These are phyloP conservation scores for Penicillium digitatum DNA, from an alignment of 2,329 filamentous ascomycete genomes.

Conservation along the genomic window DNA sequence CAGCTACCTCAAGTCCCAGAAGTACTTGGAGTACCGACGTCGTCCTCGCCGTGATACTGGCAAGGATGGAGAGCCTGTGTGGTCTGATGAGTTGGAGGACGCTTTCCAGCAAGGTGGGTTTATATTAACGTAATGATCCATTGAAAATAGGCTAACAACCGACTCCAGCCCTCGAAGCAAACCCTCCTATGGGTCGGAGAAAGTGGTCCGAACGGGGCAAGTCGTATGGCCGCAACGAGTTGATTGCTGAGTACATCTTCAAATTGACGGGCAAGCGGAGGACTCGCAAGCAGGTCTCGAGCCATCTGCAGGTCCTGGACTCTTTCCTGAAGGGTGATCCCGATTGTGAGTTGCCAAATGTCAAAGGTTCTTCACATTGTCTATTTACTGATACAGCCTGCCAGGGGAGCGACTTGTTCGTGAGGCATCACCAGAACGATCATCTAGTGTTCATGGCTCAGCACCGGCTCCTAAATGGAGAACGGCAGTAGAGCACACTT, in stretches of 20 bases:
- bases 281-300: slow-evolving; percentile 59
- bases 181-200: slow-evolving; percentile 55
- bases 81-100: slow-evolving; percentile 47
- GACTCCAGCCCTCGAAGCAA: slow-evolving; percentile 49
- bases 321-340: slow-evolving; percentile 52
- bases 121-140: not conserved
- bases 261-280: slow-evolving; percentile 52
- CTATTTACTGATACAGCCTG: not conserved
- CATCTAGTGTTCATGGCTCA: slow-evolving; percentile 31
- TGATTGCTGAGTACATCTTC: slow-evolving; percentile 57
- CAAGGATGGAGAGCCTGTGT: slow-evolving; percentile 44
- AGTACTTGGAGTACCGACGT: slow-evolving; percentile 44
- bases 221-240: slow-evolving; percentile 57
- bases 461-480: slow-evolving; percentile 33
- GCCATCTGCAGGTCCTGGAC: slow-evolving; percentile 61
- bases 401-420: slow-evolving; percentile 41
- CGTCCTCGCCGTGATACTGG: slow-evolving; percentile 43
- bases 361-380: not conserved
- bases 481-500: slow-evolving; percentile 31
- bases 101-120: slow-evolving; percentile 47
- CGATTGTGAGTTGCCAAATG: slow-evolving; percentile 43
- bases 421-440: slow-evolving; percentile 33
- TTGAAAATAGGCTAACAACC: slow-evolving; percentile 11
- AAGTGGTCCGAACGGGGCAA: slow-evolving; percentile 52
- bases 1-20: slow-evolving; percentile 40